phyloP scores from a whole-genome alignment of 2,329 filamentous ascomycete genomes.

The Aspergillus neotritici region DNA sequence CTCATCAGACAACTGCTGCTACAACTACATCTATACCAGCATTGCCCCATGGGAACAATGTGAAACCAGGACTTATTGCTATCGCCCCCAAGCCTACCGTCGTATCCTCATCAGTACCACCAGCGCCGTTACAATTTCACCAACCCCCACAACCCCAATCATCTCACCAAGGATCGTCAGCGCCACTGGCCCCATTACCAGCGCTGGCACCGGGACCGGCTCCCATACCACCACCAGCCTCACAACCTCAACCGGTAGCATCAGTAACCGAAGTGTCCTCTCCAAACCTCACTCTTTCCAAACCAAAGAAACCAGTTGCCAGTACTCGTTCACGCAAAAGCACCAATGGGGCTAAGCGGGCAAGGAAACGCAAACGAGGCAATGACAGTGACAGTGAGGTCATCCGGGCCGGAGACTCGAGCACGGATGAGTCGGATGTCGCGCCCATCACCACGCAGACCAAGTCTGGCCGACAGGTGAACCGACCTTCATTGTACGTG shows the following conservation, averaged over 20 bases:
- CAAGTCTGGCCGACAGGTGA: slow-evolving; percentile 68
- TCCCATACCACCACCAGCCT: background rate
- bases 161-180: background rate
- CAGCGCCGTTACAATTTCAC: background rate
- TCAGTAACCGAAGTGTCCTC: slow-evolving; percentile 6
- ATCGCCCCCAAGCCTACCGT: slow-evolving; percentile 12
- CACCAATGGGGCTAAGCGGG: slow-evolving; percentile 12
- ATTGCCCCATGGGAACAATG: slow-evolving; percentile 2
- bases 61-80: slow-evolving; percentile 6
- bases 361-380: slow-evolving; percentile 20
- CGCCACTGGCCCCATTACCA: background rate
- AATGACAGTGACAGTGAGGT: slow-evolving; percentile 29
- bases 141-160: background rate
- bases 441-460: slow-evolving; percentile 60
- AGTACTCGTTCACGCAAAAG: slow-evolving; percentile 15
- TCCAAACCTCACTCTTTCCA: slow-evolving; percentile 4
- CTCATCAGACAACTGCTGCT: slow-evolving; percentile 2
- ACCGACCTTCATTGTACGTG: slow-evolving; percentile 58
- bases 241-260: slow-evolving; percentile 6
- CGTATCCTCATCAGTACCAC: background rate
- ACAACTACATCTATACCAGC: background rate
- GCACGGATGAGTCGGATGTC: slow-evolving; percentile 40
- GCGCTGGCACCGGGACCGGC: background rate
- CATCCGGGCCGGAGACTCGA: slow-evolving; percentile 32
- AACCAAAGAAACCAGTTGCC: slow-evolving; percentile 9